Conservation (phyloP, 768 basidiomycete genomes). For the Daedaleopsis nitida region DNA sequence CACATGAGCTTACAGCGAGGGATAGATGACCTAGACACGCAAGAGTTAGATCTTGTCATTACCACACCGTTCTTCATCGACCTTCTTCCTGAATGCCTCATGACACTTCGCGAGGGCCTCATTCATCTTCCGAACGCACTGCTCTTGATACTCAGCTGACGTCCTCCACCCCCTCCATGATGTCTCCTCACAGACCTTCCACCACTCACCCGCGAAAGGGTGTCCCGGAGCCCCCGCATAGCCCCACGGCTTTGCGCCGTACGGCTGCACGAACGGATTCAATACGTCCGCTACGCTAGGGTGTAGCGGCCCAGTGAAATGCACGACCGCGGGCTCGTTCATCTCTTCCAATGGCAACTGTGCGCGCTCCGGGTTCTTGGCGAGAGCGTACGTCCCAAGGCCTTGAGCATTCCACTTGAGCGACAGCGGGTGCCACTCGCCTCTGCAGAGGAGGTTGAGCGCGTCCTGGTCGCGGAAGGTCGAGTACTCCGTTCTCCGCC, state of each 20-base stretch:
- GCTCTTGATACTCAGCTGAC: slow-evolving; percentile 27
- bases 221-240: slow-evolving; percentile 54
- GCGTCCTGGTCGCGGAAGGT: slow-evolving; percentile 51
- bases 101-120: slow-evolving; percentile 7
- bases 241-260: slow-evolving; percentile 59
- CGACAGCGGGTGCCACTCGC: slow-evolving; percentile 43
- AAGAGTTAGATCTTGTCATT: not conserved
- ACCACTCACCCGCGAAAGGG: slow-evolving; percentile 52
- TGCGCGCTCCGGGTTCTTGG: slow-evolving; percentile 36
- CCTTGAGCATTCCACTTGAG: slow-evolving; percentile 60
- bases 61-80: slow-evolving; percentile 1
- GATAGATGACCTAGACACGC: not conserved
- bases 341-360: slow-evolving; percentile 36
- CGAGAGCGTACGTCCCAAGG: slow-evolving; percentile 50
- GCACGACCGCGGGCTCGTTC: slow-evolving; percentile 49
- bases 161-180: slow-evolving; percentile 41
- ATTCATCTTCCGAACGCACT: slow-evolving; percentile 20
- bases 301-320: slow-evolving; percentile 60
- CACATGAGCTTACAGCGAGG: no score
- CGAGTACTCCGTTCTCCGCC: slow-evolving; percentile 30
- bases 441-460: slow-evolving; percentile 48
- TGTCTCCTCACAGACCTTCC: slow-evolving; percentile 42
- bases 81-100: slow-evolving; percentile 1
- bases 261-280: slow-evolving; percentile 55
- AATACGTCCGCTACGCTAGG: slow-evolving; percentile 46